Evolutionary conservation across 2,329 filamentous ascomycete species (phyloP), one percentile per base, ranked within the genome.

Genomic region (Stemphylium lycopersici): DNA sequence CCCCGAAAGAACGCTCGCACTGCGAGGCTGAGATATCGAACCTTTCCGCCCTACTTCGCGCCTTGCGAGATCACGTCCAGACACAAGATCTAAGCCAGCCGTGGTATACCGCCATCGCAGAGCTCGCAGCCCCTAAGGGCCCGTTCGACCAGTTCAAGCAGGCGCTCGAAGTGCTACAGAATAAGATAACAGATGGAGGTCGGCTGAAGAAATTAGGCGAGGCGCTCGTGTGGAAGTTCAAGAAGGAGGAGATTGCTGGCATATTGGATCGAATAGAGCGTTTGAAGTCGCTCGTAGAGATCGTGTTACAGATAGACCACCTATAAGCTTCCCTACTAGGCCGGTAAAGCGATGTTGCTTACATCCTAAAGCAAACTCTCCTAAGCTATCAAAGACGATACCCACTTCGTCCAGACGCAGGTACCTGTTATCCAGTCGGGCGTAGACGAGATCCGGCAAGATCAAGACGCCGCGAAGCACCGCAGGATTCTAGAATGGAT

Each of bases 401-500:
- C 43, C 2, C 15, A 18, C 13, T 29, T 32, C 4, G n/a, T 55
- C 22, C 55, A 20, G 22, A 46, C 34, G 20, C 12, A 52, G 10
- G 29, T 52, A 34, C 38, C 38, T 2, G 36, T 20, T 48, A 48
- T 52, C 13, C 20, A 49, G 26, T 46, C 55, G 26, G 26, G 22
- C 11, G 42, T 58, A 11, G 38, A 60, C 15, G 44, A 36, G n/a
- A 32, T 61, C n/a, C 36, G 32, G 41, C 39, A 44, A 18, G 45
- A 40, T 1, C 47, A 48, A 52, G 48, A 48, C 32, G 12, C 34
- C 6, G 13, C 37, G 13, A 31, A 37, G 2, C 32, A 50, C 16
- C 24, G 41, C 20, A 40, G 15, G 8, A n/a, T 57, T 10, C 11
- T 42, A 11, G 34, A 32, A 26, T 81, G 78, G 80, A 62, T 82